These are phyloP conservation scores for Kwoniella bestiolae DNA, from an alignment of 768 basidiomycete genomes.

Conservation along the genomic window DNA sequence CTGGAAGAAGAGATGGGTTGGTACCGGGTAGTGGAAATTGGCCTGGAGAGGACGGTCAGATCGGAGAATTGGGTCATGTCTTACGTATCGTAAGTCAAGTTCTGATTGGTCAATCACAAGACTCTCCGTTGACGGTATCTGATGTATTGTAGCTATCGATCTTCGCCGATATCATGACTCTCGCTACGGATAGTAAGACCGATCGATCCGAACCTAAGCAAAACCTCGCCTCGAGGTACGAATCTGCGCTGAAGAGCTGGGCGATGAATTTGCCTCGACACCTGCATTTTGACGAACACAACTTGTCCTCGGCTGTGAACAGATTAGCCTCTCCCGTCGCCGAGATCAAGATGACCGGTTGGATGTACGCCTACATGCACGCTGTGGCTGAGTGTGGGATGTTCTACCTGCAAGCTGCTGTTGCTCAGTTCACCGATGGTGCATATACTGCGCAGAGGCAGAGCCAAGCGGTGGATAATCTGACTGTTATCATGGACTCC, in stretches of 20 bases:
- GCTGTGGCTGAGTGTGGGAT: conserved; percentile 55
- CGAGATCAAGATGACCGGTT: conserved; percentile 41
- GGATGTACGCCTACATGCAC: conserved; percentile 55
- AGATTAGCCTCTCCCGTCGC: conserved; percentile 40
- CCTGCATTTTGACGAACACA: conserved; percentile 52
- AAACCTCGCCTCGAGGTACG: conserved; percentile 11
- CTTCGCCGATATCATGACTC: conserved; percentile 51
- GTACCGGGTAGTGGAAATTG: conserved; percentile 38
- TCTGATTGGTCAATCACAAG: neutral
- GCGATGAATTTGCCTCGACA: conserved; percentile 47
- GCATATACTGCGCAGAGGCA: conserved; percentile 46
- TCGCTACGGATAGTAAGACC: conserved; percentile 32
- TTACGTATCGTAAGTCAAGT: conserved; percentile 52
- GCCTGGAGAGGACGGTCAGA: conserved; percentile 41
- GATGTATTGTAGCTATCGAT: conserved; percentile 41
- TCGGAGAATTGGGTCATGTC: conserved; percentile 55
- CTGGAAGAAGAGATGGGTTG: conserved; percentile 41
- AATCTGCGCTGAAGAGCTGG: conserved; percentile 44
- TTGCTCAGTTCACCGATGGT: conserved; percentile 34
- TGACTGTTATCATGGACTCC: conserved; percentile 49
- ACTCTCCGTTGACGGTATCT: neutral
- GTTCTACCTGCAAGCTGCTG: conserved; percentile 55
- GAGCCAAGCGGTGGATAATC: conserved; percentile 54
- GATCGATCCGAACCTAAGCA: conserved; percentile 13
- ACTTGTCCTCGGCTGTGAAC: conserved; percentile 32